These are phyloP conservation scores for Grifola frondosa DNA, from an alignment of 1,284 basidiomycete genomes.

Conservation along the genomic window DNA sequence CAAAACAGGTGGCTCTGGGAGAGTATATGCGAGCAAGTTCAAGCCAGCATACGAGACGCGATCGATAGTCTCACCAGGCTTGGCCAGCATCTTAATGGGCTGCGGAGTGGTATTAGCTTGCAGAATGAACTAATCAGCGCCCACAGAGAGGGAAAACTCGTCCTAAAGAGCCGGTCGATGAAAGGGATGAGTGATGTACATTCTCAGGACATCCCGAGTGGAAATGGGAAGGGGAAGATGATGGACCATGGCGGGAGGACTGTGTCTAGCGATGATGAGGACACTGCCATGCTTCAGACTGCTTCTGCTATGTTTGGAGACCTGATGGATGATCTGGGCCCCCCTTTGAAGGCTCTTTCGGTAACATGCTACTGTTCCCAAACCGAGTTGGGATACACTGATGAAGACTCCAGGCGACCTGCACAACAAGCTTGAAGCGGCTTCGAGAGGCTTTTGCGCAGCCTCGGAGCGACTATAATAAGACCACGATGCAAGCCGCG, in stretches of 20 bases:
- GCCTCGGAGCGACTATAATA: constrained; percentile 23
- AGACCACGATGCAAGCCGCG: constrained; percentile 41
- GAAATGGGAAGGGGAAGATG: constrained; percentile 33
- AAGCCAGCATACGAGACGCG: constrained; percentile 78
- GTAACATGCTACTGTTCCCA: constrained; percentile 38
- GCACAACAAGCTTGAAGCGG: constrained; percentile 55
- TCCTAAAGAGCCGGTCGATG: constrained; percentile 29
- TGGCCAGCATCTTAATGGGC: constrained; percentile 87
- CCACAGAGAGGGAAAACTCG: constrained; percentile 53
- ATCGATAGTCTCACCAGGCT: constrained; percentile 82
- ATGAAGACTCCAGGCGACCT: constrained; percentile 61
- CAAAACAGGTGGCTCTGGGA: constrained; percentile 28
- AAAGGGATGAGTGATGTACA: no score
- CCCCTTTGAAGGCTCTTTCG: constrained; percentile 74
- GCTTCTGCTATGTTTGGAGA: constrained; percentile 81
- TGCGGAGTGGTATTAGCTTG: constrained; percentile 79
- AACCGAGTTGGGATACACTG: not conserved
- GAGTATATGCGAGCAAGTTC: constrained; percentile 37
- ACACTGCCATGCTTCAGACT: constrained; percentile 55
- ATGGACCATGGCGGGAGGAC: constrained; percentile 10
- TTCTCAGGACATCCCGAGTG: constrained; percentile 1
- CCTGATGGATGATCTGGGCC: constrained; percentile 80
- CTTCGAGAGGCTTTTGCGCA: constrained; percentile 65
- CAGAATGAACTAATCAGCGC: constrained; percentile 80
- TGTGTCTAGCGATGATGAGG: constrained; percentile 47